Conservation (phyloP, 768 basidiomycete species). For the Tulasnella sp. region DNA sequence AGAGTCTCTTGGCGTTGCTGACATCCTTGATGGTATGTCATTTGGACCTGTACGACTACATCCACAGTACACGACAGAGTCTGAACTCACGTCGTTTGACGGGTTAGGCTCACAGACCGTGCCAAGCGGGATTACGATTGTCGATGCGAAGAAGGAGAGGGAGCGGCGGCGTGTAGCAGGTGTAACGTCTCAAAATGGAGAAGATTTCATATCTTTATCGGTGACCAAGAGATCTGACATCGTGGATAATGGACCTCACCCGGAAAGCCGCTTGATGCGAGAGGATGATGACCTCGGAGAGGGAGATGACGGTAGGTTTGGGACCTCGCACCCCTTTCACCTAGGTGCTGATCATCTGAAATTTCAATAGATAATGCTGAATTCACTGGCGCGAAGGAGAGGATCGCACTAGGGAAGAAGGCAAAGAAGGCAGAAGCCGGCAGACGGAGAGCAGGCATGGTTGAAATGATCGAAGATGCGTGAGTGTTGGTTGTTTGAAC, state of each 20-base stretch:
- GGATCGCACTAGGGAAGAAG: slow-evolving; percentile 78
- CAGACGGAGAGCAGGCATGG: slow-evolving; percentile 58
- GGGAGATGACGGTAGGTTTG: slow-evolving; percentile 65
- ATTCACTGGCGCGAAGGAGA: slow-evolving; percentile 77
- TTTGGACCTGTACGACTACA: neutral
- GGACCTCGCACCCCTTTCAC: neutral
- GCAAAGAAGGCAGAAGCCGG: slow-evolving; percentile 58
- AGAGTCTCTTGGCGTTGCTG: slow-evolving; percentile 13
- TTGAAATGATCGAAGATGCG: slow-evolving; percentile 76
- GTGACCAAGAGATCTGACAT: slow-evolving; percentile 44
- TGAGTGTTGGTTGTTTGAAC: slow-evolving; percentile 32
- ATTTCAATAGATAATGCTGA: slow-evolving; percentile 60
- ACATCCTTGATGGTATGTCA: slow-evolving; percentile 4
- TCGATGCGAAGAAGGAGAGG: slow-evolving; percentile 64
- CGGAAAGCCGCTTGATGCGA: slow-evolving; percentile 67
- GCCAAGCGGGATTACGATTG: slow-evolving; percentile 41
- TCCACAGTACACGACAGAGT: slow-evolving; percentile 1
- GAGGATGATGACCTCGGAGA: slow-evolving; percentile 86
- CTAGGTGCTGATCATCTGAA: slow-evolving; percentile 2
- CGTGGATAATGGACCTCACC: slow-evolving; percentile 56
- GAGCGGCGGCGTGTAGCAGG: slow-evolving; percentile 47
- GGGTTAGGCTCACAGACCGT: neutral
- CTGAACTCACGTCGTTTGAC: neutral
- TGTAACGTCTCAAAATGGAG: slow-evolving; percentile 32
- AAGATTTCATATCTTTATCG: slow-evolving; percentile 64